Evolutionary conservation across 306 rosid genomes (phyloP).

Genomic region (Cercis canadensis): DNA sequence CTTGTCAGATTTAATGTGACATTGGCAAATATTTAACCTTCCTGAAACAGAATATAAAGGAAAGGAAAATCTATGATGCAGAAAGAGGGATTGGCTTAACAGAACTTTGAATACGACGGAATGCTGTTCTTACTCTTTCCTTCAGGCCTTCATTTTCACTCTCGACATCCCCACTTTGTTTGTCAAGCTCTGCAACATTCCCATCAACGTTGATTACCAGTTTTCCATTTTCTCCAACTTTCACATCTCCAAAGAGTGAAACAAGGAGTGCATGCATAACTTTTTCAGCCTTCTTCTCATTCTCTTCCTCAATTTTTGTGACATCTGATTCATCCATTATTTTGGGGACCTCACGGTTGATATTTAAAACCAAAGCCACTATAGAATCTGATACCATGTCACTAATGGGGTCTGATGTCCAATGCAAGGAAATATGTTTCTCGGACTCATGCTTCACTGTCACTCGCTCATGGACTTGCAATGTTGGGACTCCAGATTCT

Average conservation of each 20-base stretch:
- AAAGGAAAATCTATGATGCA: slow-evolving; percentile 42
- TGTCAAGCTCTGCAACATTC: slow-evolving; percentile 75
- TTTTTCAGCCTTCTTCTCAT: slow-evolving; percentile 72
- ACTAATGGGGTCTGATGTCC: slow-evolving; percentile 87
- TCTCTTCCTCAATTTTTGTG: slow-evolving; percentile 67
- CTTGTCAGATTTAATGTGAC: neutral
- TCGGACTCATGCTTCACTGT: slow-evolving; percentile 85
- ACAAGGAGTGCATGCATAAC: slow-evolving; percentile 78
- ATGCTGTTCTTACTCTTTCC: slow-evolving; percentile 80
- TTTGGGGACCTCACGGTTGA: slow-evolving; percentile 76
- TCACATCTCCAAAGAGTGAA: slow-evolving; percentile 84
- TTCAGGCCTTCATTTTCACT: slow-evolving; percentile 90
- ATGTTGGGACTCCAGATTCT: slow-evolving; percentile 71
- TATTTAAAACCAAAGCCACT: slow-evolving; percentile 78
- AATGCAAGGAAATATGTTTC: slow-evolving; percentile 83
- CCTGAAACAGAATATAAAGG: neutral
- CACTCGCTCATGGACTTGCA: slow-evolving; percentile 78
- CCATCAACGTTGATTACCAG: slow-evolving; percentile 83
- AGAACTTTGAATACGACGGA: slow-evolving; percentile 71
- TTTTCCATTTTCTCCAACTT: slow-evolving; percentile 81
- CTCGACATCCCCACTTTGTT: slow-evolving; percentile 82
- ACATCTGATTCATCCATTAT: slow-evolving; percentile 73
- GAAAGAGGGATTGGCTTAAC: slow-evolving; percentile 83
- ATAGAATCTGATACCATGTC: slow-evolving; percentile 92
- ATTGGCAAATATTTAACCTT: no score